phyloP scores from a whole-genome alignment of 2,329 filamentous ascomycete species.

The Pyricularia grisea region DNA sequence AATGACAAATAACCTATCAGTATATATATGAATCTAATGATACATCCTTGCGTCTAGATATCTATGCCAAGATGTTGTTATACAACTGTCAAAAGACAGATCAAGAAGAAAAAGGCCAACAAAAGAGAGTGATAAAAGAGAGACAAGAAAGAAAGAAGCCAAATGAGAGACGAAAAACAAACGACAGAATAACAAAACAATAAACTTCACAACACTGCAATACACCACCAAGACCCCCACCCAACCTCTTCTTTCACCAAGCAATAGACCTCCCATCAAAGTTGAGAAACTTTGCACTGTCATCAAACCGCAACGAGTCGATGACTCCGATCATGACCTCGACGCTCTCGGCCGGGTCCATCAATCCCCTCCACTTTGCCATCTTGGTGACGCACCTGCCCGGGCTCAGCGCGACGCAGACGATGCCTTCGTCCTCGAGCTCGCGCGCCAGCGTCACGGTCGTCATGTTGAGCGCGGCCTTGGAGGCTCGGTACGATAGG shows the following conservation, averaged over 20 bases:
- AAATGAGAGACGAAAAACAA: not conserved
- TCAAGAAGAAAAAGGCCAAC: not conserved
- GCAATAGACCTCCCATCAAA: constrained; percentile 4
- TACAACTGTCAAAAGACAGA: not conserved
- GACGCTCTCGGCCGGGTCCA: constrained; percentile 5
- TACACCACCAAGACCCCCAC: too few species aligned
- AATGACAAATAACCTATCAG: not conserved
- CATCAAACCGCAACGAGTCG: not conserved
- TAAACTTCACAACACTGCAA: not conserved
- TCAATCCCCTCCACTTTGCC: constrained; percentile 5
- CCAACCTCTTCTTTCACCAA: not conserved
- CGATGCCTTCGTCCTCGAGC: constrained; percentile 4
- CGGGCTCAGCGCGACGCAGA: constrained; percentile 3
- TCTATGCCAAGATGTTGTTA: not conserved
- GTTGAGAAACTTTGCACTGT: constrained; percentile 5
- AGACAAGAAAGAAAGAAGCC: not conserved
- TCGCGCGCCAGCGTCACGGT: constrained; percentile 13
- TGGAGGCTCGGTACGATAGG: constrained; percentile 13
- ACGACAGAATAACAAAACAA: not conserved
- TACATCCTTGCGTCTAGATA: not conserved
- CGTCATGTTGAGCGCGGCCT: constrained; percentile 29
- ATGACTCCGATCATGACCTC: constrained; percentile 4
- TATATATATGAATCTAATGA: not conserved
- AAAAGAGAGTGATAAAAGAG: not conserved
- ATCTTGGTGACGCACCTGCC: constrained; percentile 4